Conservation (phyloP, 208 protist species). For the Crithidia acanthocephali region DNA sequence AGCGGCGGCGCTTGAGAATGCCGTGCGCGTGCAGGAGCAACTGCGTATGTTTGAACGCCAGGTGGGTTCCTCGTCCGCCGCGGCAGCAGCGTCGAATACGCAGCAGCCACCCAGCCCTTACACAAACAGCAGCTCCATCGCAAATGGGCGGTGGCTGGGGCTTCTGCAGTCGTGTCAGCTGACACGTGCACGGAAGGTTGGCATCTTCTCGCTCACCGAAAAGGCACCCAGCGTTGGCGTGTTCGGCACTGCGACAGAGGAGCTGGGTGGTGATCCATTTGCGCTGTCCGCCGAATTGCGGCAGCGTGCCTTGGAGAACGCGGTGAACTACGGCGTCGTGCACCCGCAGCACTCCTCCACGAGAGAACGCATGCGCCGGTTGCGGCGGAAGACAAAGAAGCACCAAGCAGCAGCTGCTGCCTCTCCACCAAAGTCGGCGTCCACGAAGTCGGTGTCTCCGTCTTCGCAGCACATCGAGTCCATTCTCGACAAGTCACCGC, state of each 20-base stretch:
- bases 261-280: slow-evolving; percentile 7
- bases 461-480: neutral
- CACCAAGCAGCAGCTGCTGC: neutral
- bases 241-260: neutral
- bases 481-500: neutral
- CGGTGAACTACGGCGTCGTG: slow-evolving; percentile 14
- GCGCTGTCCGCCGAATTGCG: slow-evolving; percentile 9
- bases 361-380: neutral
- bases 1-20: neutral
- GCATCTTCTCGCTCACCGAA: slow-evolving; percentile 8
- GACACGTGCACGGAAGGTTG: slow-evolving; percentile 7
- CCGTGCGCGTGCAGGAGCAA: slow-evolving; percentile 7
- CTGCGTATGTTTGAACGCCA: slow-evolving; percentile 11
- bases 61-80: neutral
- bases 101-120: neutral
- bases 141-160: slow-evolving; percentile 19
- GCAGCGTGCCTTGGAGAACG: slow-evolving; percentile 10
- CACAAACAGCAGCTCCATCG: neutral
- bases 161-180: slow-evolving; percentile 30
- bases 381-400: neutral
- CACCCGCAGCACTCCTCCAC: neutral
- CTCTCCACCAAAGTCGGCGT: neutral
- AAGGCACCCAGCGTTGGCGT: too few species aligned
- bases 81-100: neutral
- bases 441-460: neutral